Percentiles rank a stretch among this genome's conserved stretches.
These are phyloP conservation scores for Gnomoniopsis smithogilvyi DNA, from an alignment of 2,329 filamentous ascomycete genomes.

Conservation along the genomic window DNA sequence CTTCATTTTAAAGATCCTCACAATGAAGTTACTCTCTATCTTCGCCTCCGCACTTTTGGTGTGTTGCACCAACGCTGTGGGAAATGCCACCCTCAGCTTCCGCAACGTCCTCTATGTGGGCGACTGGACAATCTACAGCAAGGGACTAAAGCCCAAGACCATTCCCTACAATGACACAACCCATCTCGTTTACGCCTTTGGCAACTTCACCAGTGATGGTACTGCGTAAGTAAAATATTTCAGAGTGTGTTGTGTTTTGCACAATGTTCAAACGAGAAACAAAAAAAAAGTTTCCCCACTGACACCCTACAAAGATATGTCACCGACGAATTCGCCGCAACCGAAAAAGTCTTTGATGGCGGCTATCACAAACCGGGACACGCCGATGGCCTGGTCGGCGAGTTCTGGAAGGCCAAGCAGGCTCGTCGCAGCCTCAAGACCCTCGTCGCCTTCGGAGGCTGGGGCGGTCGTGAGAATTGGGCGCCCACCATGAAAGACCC, in stretches of 20 bases:
- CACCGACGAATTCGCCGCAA: slow-evolving; percentile 47
- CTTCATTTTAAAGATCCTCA: too few relatives aligned
- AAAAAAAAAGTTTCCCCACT: too few relatives aligned
- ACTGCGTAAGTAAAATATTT: slow-evolving; percentile 55
- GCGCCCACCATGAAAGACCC: slow-evolving; percentile 59
- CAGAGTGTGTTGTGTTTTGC: background rate
- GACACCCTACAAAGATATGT: background rate
- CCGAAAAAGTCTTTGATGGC: slow-evolving; percentile 63
- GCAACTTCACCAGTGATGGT: slow-evolving; percentile 43
- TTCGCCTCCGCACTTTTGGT: too few relatives aligned
- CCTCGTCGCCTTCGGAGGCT: slow-evolving; percentile 76
- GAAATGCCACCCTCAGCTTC: too few relatives aligned
- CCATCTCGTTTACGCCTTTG: slow-evolving; percentile 65
- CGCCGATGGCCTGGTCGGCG: slow-evolving; percentile 74
- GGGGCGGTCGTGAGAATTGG: slow-evolving; percentile 72
- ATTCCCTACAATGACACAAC: slow-evolving; percentile 67
- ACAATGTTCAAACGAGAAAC: background rate
- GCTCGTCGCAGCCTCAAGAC: slow-evolving; percentile 72
- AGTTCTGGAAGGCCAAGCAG: slow-evolving; percentile 74
- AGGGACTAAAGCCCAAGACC: slow-evolving; percentile 60
- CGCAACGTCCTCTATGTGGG: background rate
- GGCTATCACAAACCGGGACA: slow-evolving; percentile 65
- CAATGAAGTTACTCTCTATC: too few relatives aligned
- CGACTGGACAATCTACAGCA: slow-evolving; percentile 35
- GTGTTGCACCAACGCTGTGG: too few relatives aligned